Conservation (phyloP, 2,329 filamentous ascomycete species). For the Sporothrix globosa region DNA sequence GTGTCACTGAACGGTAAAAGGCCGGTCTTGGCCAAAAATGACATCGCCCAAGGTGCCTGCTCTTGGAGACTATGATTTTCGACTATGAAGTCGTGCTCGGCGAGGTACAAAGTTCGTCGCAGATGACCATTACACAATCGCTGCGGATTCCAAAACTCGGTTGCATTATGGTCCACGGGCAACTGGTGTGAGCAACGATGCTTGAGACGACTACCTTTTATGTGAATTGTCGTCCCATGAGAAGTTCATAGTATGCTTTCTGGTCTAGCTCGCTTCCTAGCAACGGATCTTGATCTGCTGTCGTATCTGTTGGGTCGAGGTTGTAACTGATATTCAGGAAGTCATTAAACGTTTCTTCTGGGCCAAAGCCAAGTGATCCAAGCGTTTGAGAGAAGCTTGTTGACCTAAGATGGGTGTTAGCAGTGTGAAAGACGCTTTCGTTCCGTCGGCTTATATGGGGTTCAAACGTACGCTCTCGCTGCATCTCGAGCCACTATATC, state of each 20-base stretch:
- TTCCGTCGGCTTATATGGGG: background rate
- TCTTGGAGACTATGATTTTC: background rate
- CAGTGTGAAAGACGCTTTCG: too few species aligned
- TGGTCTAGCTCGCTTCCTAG: slow-evolving; percentile 45
- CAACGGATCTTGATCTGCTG: slow-evolving; percentile 40
- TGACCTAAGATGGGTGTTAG: slow-evolving; percentile 38
- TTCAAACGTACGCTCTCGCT: slow-evolving; percentile 42
- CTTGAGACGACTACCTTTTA: slow-evolving; percentile 10
- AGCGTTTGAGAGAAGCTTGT: slow-evolving; percentile 45
- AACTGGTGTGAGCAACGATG: too few species aligned
- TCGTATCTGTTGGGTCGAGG: slow-evolving; percentile 41
- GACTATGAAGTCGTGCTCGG: background rate
- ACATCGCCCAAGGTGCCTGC: background rate
- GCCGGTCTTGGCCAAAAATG: background rate
- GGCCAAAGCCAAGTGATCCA: slow-evolving; percentile 45
- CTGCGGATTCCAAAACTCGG: too few species aligned
- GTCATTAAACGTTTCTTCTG: slow-evolving; percentile 46
- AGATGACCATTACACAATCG: too few species aligned
- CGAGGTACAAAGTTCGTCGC: too few species aligned
- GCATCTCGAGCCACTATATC: slow-evolving; percentile 46
- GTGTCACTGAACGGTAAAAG: background rate
- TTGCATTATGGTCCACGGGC: too few species aligned
- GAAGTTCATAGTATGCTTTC: slow-evolving; percentile 46
- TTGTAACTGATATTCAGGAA: slow-evolving; percentile 46
- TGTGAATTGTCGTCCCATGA: slow-evolving; percentile 43